Evolutionary conservation across 305 asterid genomes (phyloP).

Genomic region (Fraxinus platypoda): DNA sequence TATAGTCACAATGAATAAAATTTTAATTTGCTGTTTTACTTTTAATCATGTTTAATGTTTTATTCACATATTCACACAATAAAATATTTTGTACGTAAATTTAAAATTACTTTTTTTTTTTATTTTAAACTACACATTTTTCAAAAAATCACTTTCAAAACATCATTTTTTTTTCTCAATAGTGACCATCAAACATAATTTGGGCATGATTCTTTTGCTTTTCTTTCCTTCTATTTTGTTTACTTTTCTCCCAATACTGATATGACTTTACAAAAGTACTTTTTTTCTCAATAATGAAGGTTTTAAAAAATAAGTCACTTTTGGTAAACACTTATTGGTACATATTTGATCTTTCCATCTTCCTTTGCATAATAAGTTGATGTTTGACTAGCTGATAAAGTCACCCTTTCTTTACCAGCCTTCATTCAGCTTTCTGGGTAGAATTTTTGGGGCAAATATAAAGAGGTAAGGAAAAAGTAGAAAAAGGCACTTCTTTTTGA

Average conservation of each 20-base stretch:
- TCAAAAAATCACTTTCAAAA: too few species aligned
- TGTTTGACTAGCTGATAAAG: slow-evolving; percentile 2
- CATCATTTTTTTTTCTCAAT: too few species aligned
- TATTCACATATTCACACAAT: too few species aligned
- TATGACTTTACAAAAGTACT: background rate
- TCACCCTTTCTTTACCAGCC: background rate
- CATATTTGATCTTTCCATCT: background rate
- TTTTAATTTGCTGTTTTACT: background rate
- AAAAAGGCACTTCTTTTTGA: background rate
- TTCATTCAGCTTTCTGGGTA: background rate
- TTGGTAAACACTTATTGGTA: background rate
- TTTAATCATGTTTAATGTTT: background rate
- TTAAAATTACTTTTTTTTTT: too few species aligned
- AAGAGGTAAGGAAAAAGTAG: background rate
- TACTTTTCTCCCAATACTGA: background rate
- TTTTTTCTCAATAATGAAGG: background rate
- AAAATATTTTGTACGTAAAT: too few species aligned
- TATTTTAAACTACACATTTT: too few species aligned
- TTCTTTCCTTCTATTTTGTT: background rate
- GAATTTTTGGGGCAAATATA: slow-evolving; percentile 3
- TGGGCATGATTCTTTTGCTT: background rate
- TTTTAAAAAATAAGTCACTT: background rate
- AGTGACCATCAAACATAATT: too few species aligned
- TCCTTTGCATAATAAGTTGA: background rate
- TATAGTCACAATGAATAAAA: background rate